These are phyloP conservation scores for Botrytis galanthina DNA, from an alignment of 2,329 filamentous ascomycete genomes.

Conservation along the genomic window DNA sequence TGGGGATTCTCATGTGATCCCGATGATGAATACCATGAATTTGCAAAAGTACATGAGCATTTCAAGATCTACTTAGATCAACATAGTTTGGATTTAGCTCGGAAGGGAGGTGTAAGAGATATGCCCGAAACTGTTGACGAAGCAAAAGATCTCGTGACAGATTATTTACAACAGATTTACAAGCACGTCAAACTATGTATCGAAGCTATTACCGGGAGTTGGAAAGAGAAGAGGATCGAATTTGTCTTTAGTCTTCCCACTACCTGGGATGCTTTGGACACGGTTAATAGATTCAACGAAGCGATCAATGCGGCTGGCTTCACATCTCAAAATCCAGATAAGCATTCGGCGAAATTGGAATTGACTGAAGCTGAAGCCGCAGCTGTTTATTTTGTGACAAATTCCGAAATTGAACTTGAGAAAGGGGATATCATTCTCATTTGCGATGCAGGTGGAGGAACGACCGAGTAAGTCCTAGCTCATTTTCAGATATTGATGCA, in stretches of 20 bases:
- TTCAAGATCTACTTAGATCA: slow-evolving; percentile 20
- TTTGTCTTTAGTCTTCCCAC: slow-evolving; percentile 45
- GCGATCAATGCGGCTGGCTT: slow-evolving; percentile 38
- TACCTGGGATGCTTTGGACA: slow-evolving; percentile 41
- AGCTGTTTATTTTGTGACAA: slow-evolving; percentile 46
- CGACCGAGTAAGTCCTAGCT: slow-evolving; percentile 30
- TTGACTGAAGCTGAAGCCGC: slow-evolving; percentile 55
- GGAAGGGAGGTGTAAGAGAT: not conserved
- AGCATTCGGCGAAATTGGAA: slow-evolving; percentile 45
- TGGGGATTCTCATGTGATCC: slow-evolving; percentile 16
- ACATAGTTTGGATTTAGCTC: slow-evolving; percentile 1
- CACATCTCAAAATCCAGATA: slow-evolving; percentile 26
- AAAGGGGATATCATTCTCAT: slow-evolving; percentile 45
- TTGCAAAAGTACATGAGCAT: slow-evolving; percentile 1
- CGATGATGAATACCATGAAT: slow-evolving; percentile 16
- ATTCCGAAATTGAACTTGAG: slow-evolving; percentile 17
- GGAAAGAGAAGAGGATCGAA: slow-evolving; percentile 36
- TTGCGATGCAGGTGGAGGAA: slow-evolving; percentile 52
- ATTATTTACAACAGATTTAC: slow-evolving; percentile 2
- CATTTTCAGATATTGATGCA: not conserved
- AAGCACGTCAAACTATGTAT: not conserved
- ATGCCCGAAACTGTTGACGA: slow-evolving; percentile 14
- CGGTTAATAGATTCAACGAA: slow-evolving; percentile 39
- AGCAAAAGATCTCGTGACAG: slow-evolving; percentile 9
- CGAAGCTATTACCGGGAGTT: slow-evolving; percentile 51